Evolutionary conservation across 2,329 filamentous ascomycete species (phyloP), one percentile per base, ranked within the genome.

Genomic region (Plenodomus tracheiphilus): DNA sequence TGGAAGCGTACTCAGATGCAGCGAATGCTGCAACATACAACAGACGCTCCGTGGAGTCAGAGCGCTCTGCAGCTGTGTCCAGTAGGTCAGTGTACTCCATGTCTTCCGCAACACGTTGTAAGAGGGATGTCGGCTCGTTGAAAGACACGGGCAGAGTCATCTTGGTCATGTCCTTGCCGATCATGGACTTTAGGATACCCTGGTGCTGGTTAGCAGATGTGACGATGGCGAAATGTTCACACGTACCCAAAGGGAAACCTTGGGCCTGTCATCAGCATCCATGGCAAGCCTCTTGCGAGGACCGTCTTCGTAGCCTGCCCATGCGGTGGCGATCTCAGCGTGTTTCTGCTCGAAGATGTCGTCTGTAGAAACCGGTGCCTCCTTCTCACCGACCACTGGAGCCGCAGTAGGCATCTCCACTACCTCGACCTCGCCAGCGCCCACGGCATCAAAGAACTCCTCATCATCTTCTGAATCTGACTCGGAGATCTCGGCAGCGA

Each of bases 131-230:
- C 0, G 94, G 94, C 73, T 99, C 94, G 74, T 99, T 99, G 79
- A 99, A 97, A 0, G 94, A 96, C 2, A 99, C 94, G 0, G 94
- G 94, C 17, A 99, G 78, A 0, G 94, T 97, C 93, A 99, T 99
- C 78, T 95, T 97, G 32, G 94, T 97, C 94, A 99, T 97, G 69
- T 99, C 94, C 72, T 99, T 97, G 56, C 94, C 94, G 74, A 99
- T 96, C 94, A 99, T 97, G 18, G 93, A 97, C 77, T 97, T 99
- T 56, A 99, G 78, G 61, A 99, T 97, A 59, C 88, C 88, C 92
- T 97, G 57, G 1, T 19, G 1, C 30, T 10, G 9, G 56, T 75
- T 51, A 74, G 69, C 5, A 22, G 8, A 15, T 43, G 34, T 45
- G 44, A 44, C 8, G 35, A 15, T 13, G 32, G 22, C 15, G 16